Evolutionary conservation across 106 monocot species (phyloP), one percentile per base, ranked within the genome.

Genomic region (Dendrobium huoshanense): DNA sequence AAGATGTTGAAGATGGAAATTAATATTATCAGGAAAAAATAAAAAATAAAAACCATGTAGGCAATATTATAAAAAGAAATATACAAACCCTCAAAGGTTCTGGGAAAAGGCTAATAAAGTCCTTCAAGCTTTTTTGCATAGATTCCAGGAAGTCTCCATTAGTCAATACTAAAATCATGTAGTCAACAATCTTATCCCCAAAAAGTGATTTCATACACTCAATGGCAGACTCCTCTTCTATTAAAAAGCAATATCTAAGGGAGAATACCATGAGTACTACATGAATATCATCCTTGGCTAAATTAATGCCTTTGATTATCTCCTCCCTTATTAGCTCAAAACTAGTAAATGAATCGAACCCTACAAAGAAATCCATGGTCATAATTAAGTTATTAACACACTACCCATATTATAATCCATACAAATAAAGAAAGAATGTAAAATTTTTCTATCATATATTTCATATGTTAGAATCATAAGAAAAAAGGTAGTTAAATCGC

Each of bases 221-320:
- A 76, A 96, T 79, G 45, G 93, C 84, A 81, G 85, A 84, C 18
- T 87, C 88, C 77, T 96, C 95, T 77, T 93, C 95, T 75, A 67
- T 83, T 43, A 93, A 88, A 81, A 93, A 96, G 2, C 95, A 89
- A 29, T 77, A 72, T 42, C 85, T 85, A 75, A 87, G 81, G 51
- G 93, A 91, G 67, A 96, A 88, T 78, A 96, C 95, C 80, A 96
- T 85, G 40, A 96, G 87, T 40, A 96, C 86, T 29, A 93, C 95
- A 87, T 96, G 95, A 24, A 96, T 89, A 33, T 91, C 95, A 88
- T 96, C 93, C 81, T 96, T 96, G 70, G 95, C 95, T 9, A 96
- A 82, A 78, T 87, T 82, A 67, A 96, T 91, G 24, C 95, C 93
- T 59, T 88, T 88, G 7, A 93, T 89, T 80, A 95, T 95, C 83